These are phyloP conservation scores for Aspergillus ellipticus DNA, from an alignment of 495 filamentous ascomycete genomes.

Conservation along the genomic window DNA sequence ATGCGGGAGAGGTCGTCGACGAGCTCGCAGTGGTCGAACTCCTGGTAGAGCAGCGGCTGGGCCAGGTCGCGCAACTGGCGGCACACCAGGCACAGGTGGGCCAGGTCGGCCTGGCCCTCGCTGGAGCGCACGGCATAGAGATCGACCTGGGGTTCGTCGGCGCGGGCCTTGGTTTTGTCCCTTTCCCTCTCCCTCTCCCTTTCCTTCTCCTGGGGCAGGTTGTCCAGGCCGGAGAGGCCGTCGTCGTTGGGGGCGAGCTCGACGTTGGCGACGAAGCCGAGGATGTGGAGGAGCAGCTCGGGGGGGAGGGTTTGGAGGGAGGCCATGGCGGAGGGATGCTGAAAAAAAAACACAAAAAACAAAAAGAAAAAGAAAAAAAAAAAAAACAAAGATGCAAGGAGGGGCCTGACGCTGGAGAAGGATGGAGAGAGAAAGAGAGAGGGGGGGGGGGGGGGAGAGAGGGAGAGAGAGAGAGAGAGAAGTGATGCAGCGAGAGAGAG, in stretches of 20 bases:
- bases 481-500: too few species aligned
- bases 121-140: neutral
- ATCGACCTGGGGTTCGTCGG: neutral
- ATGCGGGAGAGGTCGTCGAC: neutral
- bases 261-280: neutral
- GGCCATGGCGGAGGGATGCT: neutral
- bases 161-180: neutral
- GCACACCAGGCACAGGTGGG: constrained; percentile 22
- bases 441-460: too few species aligned
- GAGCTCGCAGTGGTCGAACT: constrained; percentile 11
- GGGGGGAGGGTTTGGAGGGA: constrained; percentile 4
- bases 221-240: neutral
- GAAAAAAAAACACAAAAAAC: neutral
- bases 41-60: constrained; percentile 22
- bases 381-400: too few species aligned
- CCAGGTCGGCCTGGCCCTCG: neutral
- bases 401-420: too few species aligned
- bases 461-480: too few species aligned
- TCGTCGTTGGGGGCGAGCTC: neutral
- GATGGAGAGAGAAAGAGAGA: too few species aligned
- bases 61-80: constrained; percentile 18
- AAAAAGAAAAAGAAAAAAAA: too few species aligned
- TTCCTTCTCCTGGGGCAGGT: too few species aligned
- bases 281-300: constrained; percentile 3
- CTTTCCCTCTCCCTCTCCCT: too few species aligned